Conservation (phyloP, 768 basidiomycete genomes). For the Serpula lacrymans region DNA sequence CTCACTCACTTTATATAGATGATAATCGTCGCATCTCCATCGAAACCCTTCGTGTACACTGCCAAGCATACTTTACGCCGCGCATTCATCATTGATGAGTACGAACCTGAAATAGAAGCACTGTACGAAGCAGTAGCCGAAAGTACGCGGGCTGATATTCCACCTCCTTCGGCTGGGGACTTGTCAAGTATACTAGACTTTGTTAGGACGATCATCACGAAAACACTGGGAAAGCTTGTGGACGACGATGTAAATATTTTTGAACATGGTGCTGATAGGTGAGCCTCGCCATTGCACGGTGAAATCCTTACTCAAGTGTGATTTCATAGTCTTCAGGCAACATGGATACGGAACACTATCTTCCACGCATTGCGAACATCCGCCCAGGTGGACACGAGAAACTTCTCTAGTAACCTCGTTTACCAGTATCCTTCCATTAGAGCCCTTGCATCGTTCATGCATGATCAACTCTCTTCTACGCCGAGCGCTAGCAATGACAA, state of each 20-base stretch:
- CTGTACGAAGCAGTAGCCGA: constrained; percentile 33
- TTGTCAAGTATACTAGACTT: constrained; percentile 20
- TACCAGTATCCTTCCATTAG: constrained; percentile 28
- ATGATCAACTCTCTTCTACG: too few species aligned
- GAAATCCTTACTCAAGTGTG: constrained; percentile 1
- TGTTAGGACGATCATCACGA: constrained; percentile 30
- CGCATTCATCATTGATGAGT: constrained; percentile 32
- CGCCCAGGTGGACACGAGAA: too few species aligned
- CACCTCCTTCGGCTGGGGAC: constrained; percentile 23
- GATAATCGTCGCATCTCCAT: constrained; percentile 36
- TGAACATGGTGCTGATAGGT: constrained; percentile 40
- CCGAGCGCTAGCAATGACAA: background rate
- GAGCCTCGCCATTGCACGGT: background rate
- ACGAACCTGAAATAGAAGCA: constrained; percentile 39
- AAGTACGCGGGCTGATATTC: constrained; percentile 26
- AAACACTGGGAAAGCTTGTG: constrained; percentile 24
- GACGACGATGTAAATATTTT: constrained; percentile 38
- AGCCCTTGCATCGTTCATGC: constrained; percentile 7
- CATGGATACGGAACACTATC: constrained; percentile 31
- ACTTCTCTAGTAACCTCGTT: constrained; percentile 22
- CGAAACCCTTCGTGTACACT: constrained; percentile 41
- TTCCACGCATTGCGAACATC: constrained; percentile 1
- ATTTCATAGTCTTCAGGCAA: constrained; percentile 30
- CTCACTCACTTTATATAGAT: constrained; percentile 26
- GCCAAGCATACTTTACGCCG: constrained; percentile 39